Percentiles rank a stretch among this genome's conserved stretches.
phyloP scores from a whole-genome alignment of 768 basidiomycete genomes.

The Clathrus columnatus region DNA sequence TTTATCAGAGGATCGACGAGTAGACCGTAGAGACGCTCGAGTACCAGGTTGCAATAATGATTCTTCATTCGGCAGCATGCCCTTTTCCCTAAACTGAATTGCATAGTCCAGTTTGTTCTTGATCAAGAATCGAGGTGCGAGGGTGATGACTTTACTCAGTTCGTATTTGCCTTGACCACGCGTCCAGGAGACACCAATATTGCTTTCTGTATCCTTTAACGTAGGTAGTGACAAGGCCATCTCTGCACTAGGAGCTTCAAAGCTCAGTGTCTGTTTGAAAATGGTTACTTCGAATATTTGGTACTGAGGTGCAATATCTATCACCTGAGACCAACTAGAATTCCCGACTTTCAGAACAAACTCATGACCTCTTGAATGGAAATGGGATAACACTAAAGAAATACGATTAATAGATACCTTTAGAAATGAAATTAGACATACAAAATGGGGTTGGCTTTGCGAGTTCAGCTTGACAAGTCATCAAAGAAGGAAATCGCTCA shows the following conservation, averaged over 20 bases:
- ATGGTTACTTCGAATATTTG: background rate
- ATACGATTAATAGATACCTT: background rate
- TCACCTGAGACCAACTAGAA: conserved; percentile 84
- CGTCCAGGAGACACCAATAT: conserved; percentile 83
- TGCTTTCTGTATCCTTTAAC: conserved; percentile 58
- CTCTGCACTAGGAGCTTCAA: conserved; percentile 91
- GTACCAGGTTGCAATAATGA: conserved; percentile 59
- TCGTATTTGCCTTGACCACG: conserved; percentile 98
- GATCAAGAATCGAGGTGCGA: conserved; percentile 85
- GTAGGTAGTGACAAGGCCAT: conserved; percentile 63
- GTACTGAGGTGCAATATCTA: conserved; percentile 6
- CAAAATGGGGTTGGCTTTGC: conserved; percentile 66
- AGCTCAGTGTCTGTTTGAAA: conserved; percentile 54
- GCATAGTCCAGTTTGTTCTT: conserved; percentile 66
- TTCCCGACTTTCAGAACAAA: conserved; percentile 73
- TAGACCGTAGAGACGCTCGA: conserved; percentile 54
- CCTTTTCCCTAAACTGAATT: conserved; percentile 81
- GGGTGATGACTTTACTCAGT: conserved; percentile 84
- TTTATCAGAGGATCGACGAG: conserved; percentile 60
- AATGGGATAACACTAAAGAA: conserved; percentile 73
- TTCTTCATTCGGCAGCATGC: conserved; percentile 53
- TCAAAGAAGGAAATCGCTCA: conserved; percentile 8
- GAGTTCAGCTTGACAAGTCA: conserved; percentile 32
- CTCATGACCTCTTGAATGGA: conserved; percentile 70
- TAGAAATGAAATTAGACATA: conserved; percentile 32